Evolutionary conservation across 2,329 filamentous ascomycete species (phyloP).

Genomic region (Colletotrichum liaoningense): DNA sequence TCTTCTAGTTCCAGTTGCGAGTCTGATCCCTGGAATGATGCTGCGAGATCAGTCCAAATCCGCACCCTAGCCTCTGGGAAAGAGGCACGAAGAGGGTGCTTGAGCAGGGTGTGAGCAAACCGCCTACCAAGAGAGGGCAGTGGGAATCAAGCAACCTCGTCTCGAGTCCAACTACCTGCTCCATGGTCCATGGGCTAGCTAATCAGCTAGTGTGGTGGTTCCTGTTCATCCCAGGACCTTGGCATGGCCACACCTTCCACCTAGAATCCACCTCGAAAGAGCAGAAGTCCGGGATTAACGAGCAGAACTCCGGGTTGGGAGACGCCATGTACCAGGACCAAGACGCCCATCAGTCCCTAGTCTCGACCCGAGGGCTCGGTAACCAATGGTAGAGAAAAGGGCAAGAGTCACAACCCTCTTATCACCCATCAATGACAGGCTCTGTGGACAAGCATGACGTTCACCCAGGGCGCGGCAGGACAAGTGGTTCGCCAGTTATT

Average conservation of each 20-base stretch:
- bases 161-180: not conserved
- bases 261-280: not conserved
- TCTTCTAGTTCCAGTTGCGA: not conserved
- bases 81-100: not conserved
- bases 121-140: not conserved
- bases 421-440: slow-evolving; percentile 7
- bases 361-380: slow-evolving; percentile 11
- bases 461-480: not conserved
- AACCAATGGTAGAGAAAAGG: slow-evolving; percentile 2
- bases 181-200: not conserved
- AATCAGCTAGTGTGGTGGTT: not conserved
- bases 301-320: slow-evolving; percentile 3
- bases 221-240: not conserved
- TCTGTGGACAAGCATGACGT: slow-evolving; percentile 4
- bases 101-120: not conserved
- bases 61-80: not conserved
- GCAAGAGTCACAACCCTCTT: not conserved
- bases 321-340: slow-evolving; percentile 14
- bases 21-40: not conserved
- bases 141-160: not conserved
- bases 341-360: not conserved
- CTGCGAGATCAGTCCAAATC: not conserved
- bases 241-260: not conserved
- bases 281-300: not conserved
- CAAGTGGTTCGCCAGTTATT: not conserved